Conservation (phyloP, 768 basidiomycete genomes). For the Boletus speciosus region DNA sequence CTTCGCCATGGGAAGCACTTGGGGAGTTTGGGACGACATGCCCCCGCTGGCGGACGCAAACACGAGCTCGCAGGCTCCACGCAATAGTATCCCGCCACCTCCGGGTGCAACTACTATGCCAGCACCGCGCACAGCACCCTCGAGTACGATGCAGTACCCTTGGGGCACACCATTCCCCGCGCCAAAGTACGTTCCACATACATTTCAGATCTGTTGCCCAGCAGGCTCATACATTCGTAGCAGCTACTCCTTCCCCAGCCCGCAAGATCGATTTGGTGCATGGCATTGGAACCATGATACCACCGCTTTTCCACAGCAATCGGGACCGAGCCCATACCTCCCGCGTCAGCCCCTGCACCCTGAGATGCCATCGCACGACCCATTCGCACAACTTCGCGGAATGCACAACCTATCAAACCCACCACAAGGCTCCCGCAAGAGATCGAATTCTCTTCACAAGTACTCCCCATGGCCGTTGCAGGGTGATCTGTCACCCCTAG, state of each 20-base stretch:
- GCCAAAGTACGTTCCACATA: slow-evolving; percentile 7
- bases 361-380: slow-evolving; percentile 12
- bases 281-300: slow-evolving; percentile 5
- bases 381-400: slow-evolving; percentile 2
- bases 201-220: neutral
- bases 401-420: slow-evolving; percentile 1
- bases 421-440: neutral
- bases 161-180: slow-evolving; percentile 15
- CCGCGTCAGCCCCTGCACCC: slow-evolving; percentile 18
- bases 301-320: slow-evolving; percentile 12
- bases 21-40: slow-evolving; percentile 23
- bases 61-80: neutral
- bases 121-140: slow-evolving; percentile 8
- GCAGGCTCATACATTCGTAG: neutral
- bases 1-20: slow-evolving; percentile 16
- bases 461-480: slow-evolving; percentile 13
- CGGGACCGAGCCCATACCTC: slow-evolving; percentile 31
- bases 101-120: slow-evolving; percentile 17
- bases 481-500: slow-evolving; percentile 21
- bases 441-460: slow-evolving; percentile 1
- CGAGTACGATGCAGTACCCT: slow-evolving; percentile 4
- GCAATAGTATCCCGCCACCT: slow-evolving; percentile 24
- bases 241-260: slow-evolving; percentile 7
- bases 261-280: slow-evolving; percentile 13
- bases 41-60: slow-evolving; percentile 24